phyloP scores from a whole-genome alignment of 257 asterid species.

The Nicotiana noctiflora region DNA sequence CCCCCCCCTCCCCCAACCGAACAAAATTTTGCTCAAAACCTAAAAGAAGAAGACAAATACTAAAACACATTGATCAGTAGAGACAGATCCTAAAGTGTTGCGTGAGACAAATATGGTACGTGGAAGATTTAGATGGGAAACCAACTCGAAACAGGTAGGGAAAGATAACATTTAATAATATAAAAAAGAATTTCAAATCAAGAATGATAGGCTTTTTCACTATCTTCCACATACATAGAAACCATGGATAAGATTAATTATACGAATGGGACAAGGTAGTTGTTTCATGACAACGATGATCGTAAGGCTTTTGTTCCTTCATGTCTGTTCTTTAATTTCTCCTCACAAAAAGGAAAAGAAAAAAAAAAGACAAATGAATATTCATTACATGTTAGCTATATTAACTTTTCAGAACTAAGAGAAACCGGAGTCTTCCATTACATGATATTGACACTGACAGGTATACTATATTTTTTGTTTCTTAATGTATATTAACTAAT shows the following conservation, averaged over 20 bases:
- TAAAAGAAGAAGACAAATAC: not conserved
- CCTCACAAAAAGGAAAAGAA: not conserved
- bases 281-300: not conserved
- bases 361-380: no score
- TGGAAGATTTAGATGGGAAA: not conserved
- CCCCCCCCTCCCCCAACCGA: not conserved
- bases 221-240: not conserved
- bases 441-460: not conserved
- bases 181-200: no score
- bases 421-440: not conserved
- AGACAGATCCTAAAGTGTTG: not conserved
- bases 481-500: not conserved
- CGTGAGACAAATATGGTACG: not conserved
- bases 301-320: not conserved
- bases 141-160: not conserved
- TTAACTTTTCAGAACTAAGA: not conserved
- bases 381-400: not conserved
- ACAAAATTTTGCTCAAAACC: not conserved
- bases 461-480: not conserved
- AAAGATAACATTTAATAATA: no score
- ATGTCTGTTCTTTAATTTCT: not conserved
- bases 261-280: not conserved
- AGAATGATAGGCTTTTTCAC: not conserved
- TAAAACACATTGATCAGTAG: not conserved
- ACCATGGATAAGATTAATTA: not conserved